Evolutionary conservation across 2,329 filamentous ascomycete genomes (phyloP), one percentile per base, ranked within the genome.

Genomic region (Zarea fungicola): DNA sequence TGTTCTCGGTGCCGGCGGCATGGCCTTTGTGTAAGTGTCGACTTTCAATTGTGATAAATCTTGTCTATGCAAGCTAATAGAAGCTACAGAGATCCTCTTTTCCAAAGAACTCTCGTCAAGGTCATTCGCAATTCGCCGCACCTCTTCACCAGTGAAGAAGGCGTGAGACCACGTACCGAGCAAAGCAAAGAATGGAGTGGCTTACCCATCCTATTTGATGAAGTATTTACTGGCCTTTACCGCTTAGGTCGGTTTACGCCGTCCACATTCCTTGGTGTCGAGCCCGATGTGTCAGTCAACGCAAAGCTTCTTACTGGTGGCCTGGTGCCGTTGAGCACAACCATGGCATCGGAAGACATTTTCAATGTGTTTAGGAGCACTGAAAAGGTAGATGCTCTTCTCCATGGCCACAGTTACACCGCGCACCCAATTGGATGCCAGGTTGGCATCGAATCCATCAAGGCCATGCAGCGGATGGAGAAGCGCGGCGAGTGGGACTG

Each of bases 321-420:
- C 0, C 68, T 93, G 0, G 69, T 95, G 0, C 89, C 89, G 0
- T 77, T 95, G 0, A 89, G 85, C 58, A 78, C 83, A 1, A 95
- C 89, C 0, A 69, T 87, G 4, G 87, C 89, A 0, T 89, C 85
- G 29, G 74, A 89, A 51, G 76, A 74, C 51, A 84, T 95, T 39
- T 93, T 90, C 64, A 60, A 80, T 1, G 79, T 81, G 0, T 95
- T 95, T 60, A 69, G 79, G 11, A 83, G 84, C 45, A 72, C 78
- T 1, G 82, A 89, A 42, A 95, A 93, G 67, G 81, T 79, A 1
- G 87, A 92, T 56, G 89, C 89, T 0, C 67, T 95, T 5, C 70
- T 95, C 4, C 89, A 95, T 57, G 89, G 89, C 0, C 89, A 95
- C 62, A 92, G 87, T 63, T 95, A 95, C 66, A 95, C 89, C 0